Base-by-base conservation (phyloP, 2,329 filamentous ascomycete species). In the Epichloe coenophiala region DNA sequence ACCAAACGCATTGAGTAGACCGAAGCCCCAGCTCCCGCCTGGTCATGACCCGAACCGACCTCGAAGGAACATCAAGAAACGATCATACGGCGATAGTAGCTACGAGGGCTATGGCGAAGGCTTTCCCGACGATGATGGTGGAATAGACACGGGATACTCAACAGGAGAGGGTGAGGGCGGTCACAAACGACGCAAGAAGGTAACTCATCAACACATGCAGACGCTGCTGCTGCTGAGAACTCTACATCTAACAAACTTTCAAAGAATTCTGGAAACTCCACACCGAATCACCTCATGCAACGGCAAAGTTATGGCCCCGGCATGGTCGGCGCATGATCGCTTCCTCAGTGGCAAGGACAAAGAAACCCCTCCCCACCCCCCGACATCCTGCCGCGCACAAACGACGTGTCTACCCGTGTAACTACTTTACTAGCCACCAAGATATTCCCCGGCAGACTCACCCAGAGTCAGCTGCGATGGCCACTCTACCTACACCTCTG, bases 21-120 rank as follows among this genome's bases (percentile, higher is more conserved):
- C 67, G 49, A 73, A 73, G 62, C 61, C 58, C 33, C 66, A 60
- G 36, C 67, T 68, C 40, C 53, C 64, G 21, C 59, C 66, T 31
- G 66, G 63, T n/a, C 65, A 72, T 35, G 74, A 78, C 50, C 65
- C 68, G 11, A 65, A 70, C 39, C 73, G 85, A 50, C 80, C 83
- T 36, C 81, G 83, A 58, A 76, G 86, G 45, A 71, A 74, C 50
- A 75, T 78, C 54, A 87, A 85, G 70, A 89, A 89, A 72, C 77
- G 86, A 45, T 78, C 81, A 55, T 90, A 89, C 61, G 81, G 83
- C 39, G 86, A 90, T 56, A 77, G 74, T 58, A 86, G 82, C 59
- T 90, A 78, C 60, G 81, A 85, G 59, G 85, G 86, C 41, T 89
- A 89, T 59, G 77, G 79, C 43, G 84, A 88, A 57, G 81, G 82